Evolutionary conservation across 805 yeast species (phyloP).

Genomic region (Yarrowia osloensis): DNA sequence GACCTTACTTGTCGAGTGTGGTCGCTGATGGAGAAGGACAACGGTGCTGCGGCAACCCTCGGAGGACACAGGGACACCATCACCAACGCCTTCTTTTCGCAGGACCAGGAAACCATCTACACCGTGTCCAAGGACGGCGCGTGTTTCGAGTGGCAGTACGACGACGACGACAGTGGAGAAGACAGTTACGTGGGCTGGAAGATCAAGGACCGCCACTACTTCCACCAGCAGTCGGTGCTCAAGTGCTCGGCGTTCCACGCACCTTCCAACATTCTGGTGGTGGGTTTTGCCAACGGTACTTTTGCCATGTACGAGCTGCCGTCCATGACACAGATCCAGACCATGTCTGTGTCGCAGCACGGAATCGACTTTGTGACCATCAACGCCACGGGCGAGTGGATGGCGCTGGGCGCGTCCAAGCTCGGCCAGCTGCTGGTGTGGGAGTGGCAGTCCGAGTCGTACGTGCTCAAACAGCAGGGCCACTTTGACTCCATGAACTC

Average conservation of each 20-base stretch:
- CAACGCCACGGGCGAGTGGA: constrained; percentile 91
- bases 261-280: constrained; percentile 67
- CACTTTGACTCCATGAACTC: constrained; percentile 90
- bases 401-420: constrained; percentile 88
- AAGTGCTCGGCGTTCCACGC: constrained; percentile 85
- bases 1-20: constrained; percentile 87
- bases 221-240: constrained; percentile 66
- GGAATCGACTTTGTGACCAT: constrained; percentile 80
- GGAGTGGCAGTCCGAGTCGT: constrained; percentile 98
- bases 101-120: constrained; percentile 85
- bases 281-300: constrained; percentile 87
- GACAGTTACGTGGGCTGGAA: constrained; percentile 68
- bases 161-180: constrained; percentile 52
- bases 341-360: constrained; percentile 87
- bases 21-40: constrained; percentile 70
- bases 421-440: constrained; percentile 93
- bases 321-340: constrained; percentile 75
- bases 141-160: constrained; percentile 85
- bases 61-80: constrained; percentile 94
- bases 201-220: constrained; percentile 74
- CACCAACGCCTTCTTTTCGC: constrained; percentile 80
- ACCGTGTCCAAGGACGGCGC: constrained; percentile 96
- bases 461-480: constrained; percentile 93
- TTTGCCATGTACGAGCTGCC: constrained; percentile 90
- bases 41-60: constrained; percentile 76